phyloP scores from a whole-genome alignment of 1,284 basidiomycete genomes.

The Cryptococcus neoformans region DNA sequence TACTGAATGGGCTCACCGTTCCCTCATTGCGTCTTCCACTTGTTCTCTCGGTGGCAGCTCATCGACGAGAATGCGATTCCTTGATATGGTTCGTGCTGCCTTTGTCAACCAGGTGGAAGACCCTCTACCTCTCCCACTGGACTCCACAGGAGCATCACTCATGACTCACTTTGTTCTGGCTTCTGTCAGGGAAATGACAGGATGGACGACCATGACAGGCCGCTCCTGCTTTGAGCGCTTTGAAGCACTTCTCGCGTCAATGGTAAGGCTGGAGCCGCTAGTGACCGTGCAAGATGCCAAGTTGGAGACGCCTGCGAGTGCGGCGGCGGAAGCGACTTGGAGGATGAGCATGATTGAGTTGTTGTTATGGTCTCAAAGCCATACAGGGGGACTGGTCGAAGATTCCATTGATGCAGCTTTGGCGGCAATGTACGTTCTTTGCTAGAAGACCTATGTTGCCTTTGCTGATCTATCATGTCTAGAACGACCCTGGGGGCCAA shows the following conservation, averaged over 20 bases:
- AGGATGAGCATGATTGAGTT: constrained; percentile 31
- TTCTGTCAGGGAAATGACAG: constrained; percentile 30
- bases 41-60: not conserved
- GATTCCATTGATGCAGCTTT: constrained; percentile 26
- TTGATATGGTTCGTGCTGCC: constrained; percentile 14
- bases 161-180: constrained; percentile 24
- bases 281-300: not conserved
- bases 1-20: constrained; percentile 28
- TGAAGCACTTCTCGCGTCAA: constrained; percentile 19
- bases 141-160: constrained; percentile 11
- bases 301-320: not conserved
- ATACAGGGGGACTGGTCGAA: constrained; percentile 32
- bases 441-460: not conserved
- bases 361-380: constrained; percentile 27
- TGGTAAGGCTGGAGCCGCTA: constrained; percentile 13
- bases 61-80: constrained; percentile 7
- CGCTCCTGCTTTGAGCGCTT: constrained; percentile 26
- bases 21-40: constrained; percentile 7
- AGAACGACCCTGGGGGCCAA: constrained; percentile 3
- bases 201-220: constrained; percentile 38
- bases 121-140: not conserved
- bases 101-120: constrained; percentile 1
- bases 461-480: not conserved
- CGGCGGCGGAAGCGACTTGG: constrained; percentile 23
- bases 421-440: constrained; percentile 27